Evolutionary conservation across 1,139 yeast species (phyloP).

Genomic region (Pichia sp.): DNA sequence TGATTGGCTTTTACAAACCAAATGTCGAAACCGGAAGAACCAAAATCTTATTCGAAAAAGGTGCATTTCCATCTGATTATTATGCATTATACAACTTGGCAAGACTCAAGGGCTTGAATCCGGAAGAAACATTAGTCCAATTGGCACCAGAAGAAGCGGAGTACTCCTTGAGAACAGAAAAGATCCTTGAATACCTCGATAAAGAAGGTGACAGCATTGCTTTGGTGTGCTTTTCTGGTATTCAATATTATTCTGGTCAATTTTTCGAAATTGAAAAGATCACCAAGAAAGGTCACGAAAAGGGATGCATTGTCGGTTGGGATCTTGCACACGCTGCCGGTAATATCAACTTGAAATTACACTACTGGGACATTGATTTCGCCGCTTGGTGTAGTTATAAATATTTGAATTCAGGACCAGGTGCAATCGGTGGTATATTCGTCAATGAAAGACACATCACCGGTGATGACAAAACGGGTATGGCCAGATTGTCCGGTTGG

Average conservation of each 20-base stretch:
- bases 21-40: slow-evolving; percentile 40
- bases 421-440: slow-evolving; percentile 82
- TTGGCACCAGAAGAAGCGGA: slow-evolving; percentile 57
- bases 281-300: slow-evolving; percentile 55
- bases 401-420: slow-evolving; percentile 90
- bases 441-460: slow-evolving; percentile 53
- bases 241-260: slow-evolving; percentile 94
- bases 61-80: slow-evolving; percentile 90
- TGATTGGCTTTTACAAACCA: slow-evolving; percentile 77
- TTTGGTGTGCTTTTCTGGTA: slow-evolving; percentile 77
- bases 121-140: slow-evolving; percentile 62
- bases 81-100: slow-evolving; percentile 82
- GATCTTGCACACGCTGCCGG: slow-evolving; percentile 96
- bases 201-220: slow-evolving; percentile 63
- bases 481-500: slow-evolving; percentile 90
- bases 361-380: slow-evolving; percentile 89
- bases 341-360: slow-evolving; percentile 71
- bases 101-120: slow-evolving; percentile 53
- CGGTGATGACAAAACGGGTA: slow-evolving; percentile 35
- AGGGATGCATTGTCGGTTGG: slow-evolving; percentile 80
- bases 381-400: slow-evolving; percentile 96
- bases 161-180: slow-evolving; percentile 57
- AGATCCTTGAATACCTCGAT: slow-evolving; percentile 58
- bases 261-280: slow-evolving; percentile 68
- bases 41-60: slow-evolving; percentile 79